A percentile compares a stretch with the other conserved stretches of the same genome.
These are phyloP conservation scores for Vanrija sp. DNA, from an alignment of 1,284 basidiomycete genomes.

Conservation along the genomic window DNA sequence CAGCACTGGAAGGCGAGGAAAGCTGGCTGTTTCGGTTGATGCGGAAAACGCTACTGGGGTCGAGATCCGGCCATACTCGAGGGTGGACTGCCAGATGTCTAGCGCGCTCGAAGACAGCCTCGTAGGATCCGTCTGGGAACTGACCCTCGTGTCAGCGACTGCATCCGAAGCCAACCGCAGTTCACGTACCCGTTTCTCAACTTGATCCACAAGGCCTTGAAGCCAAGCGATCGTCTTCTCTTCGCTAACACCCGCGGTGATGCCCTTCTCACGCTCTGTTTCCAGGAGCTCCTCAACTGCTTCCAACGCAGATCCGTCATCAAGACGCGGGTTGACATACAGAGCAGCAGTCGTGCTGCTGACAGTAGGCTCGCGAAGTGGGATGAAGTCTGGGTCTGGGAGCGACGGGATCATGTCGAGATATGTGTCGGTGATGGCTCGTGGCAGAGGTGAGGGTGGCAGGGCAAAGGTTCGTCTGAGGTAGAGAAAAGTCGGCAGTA, in stretches of 20 bases:
- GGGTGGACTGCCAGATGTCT: conserved; percentile 22
- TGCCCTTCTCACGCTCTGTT: conserved; percentile 44
- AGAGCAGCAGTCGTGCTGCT: conserved; percentile 44
- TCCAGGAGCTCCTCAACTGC: conserved; percentile 45
- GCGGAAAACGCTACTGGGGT: no score
- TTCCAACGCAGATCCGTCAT: conserved; percentile 30
- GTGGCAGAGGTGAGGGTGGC: conserved; percentile 29
- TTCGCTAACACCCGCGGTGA: conserved; percentile 34
- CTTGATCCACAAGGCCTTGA: conserved; percentile 25
- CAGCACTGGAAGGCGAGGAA: background rate
- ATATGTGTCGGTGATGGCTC: conserved; percentile 29
- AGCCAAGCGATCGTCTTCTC: conserved; percentile 30
- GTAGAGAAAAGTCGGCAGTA: conserved; percentile 38
- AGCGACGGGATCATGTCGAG: conserved; percentile 38
- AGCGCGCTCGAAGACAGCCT: conserved; percentile 27
- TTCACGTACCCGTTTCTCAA: conserved; percentile 38
- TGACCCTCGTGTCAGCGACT: conserved; percentile 10
- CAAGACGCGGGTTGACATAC: conserved; percentile 46
- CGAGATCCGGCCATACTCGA: conserved; percentile 10
- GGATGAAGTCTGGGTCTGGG: conserved; percentile 39
- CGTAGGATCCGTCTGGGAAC: conserved; percentile 47
- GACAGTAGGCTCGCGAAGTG: conserved; percentile 40
- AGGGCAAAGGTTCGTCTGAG: conserved; percentile 38
- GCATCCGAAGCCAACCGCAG: background rate
- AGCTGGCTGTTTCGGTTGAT: no score